Conservation (phyloP, 2,329 filamentous ascomycete species). For the Penicillium sp. region DNA sequence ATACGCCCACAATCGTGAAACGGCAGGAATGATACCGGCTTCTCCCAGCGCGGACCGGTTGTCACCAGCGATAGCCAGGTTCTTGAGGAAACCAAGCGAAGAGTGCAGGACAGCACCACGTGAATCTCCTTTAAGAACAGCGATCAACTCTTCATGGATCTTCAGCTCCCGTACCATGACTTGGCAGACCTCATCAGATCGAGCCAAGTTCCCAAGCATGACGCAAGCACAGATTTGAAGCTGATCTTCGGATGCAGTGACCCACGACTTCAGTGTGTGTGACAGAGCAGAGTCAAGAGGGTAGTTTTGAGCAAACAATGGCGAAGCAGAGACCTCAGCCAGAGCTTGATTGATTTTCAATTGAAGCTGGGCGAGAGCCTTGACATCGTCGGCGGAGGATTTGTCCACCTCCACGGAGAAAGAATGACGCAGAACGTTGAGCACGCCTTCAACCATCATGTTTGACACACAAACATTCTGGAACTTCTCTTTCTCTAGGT, state of each 20-base stretch:
- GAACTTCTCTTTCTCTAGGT: slow-evolving; percentile 41
- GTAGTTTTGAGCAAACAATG: slow-evolving; percentile 40
- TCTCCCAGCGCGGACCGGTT: slow-evolving; percentile 42
- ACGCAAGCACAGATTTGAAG: slow-evolving; percentile 50
- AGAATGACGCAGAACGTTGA: slow-evolving; percentile 36
- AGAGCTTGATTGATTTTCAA: slow-evolving; percentile 44
- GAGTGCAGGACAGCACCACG: slow-evolving; percentile 46
- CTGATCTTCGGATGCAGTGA: slow-evolving; percentile 41
- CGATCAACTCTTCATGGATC: slow-evolving; percentile 44
- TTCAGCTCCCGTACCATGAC: slow-evolving; percentile 41
- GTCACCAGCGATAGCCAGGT: slow-evolving; percentile 47
- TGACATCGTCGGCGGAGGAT: slow-evolving; percentile 35
- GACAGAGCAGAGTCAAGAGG: slow-evolving; percentile 41
- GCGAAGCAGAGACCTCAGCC: slow-evolving; percentile 42
- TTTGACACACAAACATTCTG: slow-evolving; percentile 39
- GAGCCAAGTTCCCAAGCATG: slow-evolving; percentile 50
- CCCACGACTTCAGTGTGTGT: slow-evolving; percentile 42
- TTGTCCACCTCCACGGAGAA: slow-evolving; percentile 27
- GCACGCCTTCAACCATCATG: slow-evolving; percentile 32
- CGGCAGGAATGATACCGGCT: slow-evolving; percentile 40
- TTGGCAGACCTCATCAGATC: slow-evolving; percentile 45
- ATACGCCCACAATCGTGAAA: slow-evolving; percentile 43
- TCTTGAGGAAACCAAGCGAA: slow-evolving; percentile 50
- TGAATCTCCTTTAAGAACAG: slow-evolving; percentile 40
- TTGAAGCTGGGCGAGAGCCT: slow-evolving; percentile 36